Conservation (phyloP, 306 rosid species). For the Cicer judaicum region DNA sequence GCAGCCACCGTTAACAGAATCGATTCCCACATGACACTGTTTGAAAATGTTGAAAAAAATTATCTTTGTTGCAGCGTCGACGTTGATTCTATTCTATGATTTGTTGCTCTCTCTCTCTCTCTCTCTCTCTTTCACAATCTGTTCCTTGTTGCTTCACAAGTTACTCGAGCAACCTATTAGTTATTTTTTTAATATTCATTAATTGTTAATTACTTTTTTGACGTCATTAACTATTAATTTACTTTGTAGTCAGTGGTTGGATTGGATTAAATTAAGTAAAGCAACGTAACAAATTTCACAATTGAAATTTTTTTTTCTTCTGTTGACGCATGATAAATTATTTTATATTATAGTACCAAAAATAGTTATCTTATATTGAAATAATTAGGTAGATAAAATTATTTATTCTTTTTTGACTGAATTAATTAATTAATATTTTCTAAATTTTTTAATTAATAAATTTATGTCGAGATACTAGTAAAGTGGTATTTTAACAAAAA, state of each 20-base stretch:
- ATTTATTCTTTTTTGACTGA: too few species aligned
- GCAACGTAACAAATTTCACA: too few species aligned
- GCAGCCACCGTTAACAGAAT: conserved; percentile 83
- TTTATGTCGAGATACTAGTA: too few species aligned
- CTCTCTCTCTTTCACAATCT: background rate
- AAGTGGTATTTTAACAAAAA: too few species aligned
- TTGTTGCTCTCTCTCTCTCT: background rate
- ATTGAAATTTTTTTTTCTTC: too few species aligned
- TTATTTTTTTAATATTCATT: background rate
- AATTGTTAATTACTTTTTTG: background rate
- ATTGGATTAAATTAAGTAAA: background rate
- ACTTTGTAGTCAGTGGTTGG: background rate
- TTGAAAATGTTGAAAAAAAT: background rate
- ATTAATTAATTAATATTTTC: too few species aligned
- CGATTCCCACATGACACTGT: conserved; percentile 81
- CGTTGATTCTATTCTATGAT: background rate
- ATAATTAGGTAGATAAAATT: too few species aligned
- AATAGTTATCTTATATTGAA: too few species aligned
- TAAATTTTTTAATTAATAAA: too few species aligned
- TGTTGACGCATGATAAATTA: too few species aligned
- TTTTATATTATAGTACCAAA: too few species aligned
- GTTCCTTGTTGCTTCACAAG: background rate
- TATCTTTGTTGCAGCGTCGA: too few species aligned
- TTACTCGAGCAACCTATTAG: background rate
- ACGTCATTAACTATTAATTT: background rate